Percentiles rank a stretch among this genome's conserved stretches.
Evolutionary conservation across 1,139 yeast species (phyloP).

Genomic region (Magnusiomyces paraingens): DNA sequence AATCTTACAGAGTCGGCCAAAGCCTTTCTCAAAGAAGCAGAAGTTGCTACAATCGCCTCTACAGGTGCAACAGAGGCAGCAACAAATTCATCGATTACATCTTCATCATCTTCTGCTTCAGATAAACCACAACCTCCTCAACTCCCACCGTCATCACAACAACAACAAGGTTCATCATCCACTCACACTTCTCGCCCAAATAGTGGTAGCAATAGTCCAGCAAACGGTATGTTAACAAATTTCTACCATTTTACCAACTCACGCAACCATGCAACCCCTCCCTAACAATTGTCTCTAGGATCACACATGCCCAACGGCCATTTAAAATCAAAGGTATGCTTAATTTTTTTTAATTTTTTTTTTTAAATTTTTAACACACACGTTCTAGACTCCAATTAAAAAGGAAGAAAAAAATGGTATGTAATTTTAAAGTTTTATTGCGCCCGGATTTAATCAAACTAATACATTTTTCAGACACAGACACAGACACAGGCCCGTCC

Average conservation of each 20-base stretch:
- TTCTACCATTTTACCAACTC: too few species aligned
- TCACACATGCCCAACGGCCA: too few species aligned
- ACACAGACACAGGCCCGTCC: too few species aligned
- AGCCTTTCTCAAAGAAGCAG: slow-evolving; percentile 69
- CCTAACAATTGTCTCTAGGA: too few species aligned
- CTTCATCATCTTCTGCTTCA: slow-evolving; percentile 8
- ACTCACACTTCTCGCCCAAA: background rate
- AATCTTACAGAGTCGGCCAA: slow-evolving; percentile 66
- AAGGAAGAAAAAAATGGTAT: background rate
- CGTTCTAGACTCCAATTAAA: background rate
- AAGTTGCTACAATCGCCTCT: slow-evolving; percentile 26
- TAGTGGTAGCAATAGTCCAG: slow-evolving; percentile 8
- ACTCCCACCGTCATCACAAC: slow-evolving; percentile 5
- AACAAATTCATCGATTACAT: background rate
- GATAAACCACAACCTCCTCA: slow-evolving; percentile 38
- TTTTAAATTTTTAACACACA: background rate
- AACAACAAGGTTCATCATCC: slow-evolving; percentile 6
- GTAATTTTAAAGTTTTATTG: background rate
- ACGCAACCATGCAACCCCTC: too few species aligned
- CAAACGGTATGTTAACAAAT: background rate
- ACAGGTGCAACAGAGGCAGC: slow-evolving; percentile 14
- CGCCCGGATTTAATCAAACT: too few species aligned
- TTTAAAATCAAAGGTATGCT: too few species aligned
- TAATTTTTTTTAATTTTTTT: background rate
- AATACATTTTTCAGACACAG: too few species aligned